A percentile compares a stretch with the other conserved stretches of the same genome.
Evolutionary conservation across 176 grass and related monocot genomes (phyloP).

Genomic region (Paspalum notatum): DNA sequence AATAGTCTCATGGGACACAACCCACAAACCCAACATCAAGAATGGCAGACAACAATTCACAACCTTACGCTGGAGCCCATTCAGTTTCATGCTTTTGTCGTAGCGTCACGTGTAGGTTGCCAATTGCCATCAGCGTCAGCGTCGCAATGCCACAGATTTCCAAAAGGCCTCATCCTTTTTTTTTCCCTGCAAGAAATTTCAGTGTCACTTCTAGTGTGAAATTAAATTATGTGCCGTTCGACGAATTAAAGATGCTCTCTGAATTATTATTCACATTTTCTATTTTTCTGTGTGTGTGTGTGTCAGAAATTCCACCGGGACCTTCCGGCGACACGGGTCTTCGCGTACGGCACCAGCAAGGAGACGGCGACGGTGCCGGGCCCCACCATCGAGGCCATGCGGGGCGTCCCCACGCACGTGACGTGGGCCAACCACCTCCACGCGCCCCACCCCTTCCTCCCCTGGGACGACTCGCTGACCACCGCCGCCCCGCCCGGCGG

Average conservation of each 20-base stretch:
- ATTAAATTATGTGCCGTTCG: neutral
- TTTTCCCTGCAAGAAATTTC: neutral
- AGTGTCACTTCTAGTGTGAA: neutral
- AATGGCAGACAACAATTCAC: conserved; percentile 44
- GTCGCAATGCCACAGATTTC: neutral
- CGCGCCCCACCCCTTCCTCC: conserved; percentile 51
- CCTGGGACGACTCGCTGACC: conserved; percentile 57
- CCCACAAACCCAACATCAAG: conserved; percentile 21
- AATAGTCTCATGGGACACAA: neutral
- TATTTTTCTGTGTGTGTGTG: neutral
- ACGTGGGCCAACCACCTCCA: conserved; percentile 81
- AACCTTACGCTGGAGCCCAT: neutral
- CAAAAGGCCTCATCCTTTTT: neutral
- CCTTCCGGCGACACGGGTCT: conserved; percentile 60
- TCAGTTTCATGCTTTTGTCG: conserved; percentile 6
- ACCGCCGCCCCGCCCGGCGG: neutral
- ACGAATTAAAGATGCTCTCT: neutral
- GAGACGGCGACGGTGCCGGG: conserved; percentile 58
- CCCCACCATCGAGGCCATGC: conserved; percentile 71
- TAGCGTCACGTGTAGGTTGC: neutral
- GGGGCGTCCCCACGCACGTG: conserved; percentile 57
- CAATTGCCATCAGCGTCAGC: neutral
- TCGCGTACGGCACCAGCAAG: conserved; percentile 58
- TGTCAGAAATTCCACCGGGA: conserved; percentile 86
- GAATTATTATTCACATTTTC: neutral